These are phyloP conservation scores for Persicaria tinctoria DNA, from an alignment of 148 eudicot genomes.

Conservation along the genomic window DNA sequence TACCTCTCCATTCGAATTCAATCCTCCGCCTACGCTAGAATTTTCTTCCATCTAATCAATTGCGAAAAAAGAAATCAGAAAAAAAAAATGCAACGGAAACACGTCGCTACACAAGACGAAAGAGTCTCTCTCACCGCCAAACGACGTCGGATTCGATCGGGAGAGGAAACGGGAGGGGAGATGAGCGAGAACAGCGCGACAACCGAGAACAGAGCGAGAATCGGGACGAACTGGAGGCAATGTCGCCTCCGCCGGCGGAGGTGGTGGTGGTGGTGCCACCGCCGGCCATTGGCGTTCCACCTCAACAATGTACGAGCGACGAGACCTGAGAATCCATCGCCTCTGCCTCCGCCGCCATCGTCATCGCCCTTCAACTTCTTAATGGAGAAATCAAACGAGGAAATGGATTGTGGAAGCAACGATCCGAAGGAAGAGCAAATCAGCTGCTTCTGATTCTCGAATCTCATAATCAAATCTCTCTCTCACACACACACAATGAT, in stretches of 20 bases:
- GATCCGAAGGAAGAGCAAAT: slow-evolving; percentile 10
- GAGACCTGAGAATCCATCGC: background rate
- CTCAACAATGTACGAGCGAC: background rate
- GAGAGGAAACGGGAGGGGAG: slow-evolving; percentile 35
- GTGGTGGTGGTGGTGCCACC: slow-evolving; percentile 8
- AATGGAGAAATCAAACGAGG: background rate
- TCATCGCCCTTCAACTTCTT: slow-evolving; percentile 12
- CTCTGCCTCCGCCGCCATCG: background rate
- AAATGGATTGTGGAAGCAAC: slow-evolving; percentile 17
- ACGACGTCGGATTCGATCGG: slow-evolving; percentile 22
- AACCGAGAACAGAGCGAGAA: slow-evolving; percentile 30
- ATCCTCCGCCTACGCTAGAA: slow-evolving; percentile 16
- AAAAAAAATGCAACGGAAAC: background rate
- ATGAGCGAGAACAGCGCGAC: slow-evolving; percentile 39
- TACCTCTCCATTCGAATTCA: slow-evolving; percentile 30
- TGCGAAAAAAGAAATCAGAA: slow-evolving; percentile 1
- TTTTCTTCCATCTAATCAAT: background rate
- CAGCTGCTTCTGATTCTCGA: slow-evolving; percentile 5
- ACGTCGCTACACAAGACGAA: background rate
- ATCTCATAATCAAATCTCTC: slow-evolving; percentile 1
- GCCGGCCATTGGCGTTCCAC: slow-evolving; percentile 11
- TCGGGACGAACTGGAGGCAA: slow-evolving; percentile 30
- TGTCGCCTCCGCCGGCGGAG: slow-evolving; percentile 17
- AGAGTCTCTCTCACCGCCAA: slow-evolving; percentile 18
- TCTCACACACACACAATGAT: background rate